These are phyloP conservation scores for Stropharia rugosoannulata DNA, from an alignment of 768 basidiomycete species.

Conservation along the genomic window DNA sequence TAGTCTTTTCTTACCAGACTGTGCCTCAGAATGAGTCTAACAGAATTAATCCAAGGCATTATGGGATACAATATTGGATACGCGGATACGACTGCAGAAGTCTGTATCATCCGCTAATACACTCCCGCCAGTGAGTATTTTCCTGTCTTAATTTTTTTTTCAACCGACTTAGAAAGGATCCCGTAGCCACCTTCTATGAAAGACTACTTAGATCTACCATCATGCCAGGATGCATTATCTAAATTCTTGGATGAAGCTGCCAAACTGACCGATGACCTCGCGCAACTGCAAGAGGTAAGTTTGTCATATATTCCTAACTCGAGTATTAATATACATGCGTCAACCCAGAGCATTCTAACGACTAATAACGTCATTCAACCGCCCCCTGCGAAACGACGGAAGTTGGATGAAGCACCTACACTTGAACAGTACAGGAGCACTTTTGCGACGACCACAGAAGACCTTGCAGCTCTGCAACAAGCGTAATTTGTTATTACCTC, in stretches of 20 bases:
- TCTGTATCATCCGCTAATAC: slow-evolving; percentile 61
- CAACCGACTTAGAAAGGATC: slow-evolving; percentile 9
- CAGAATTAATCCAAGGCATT: slow-evolving; percentile 47
- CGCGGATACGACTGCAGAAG: slow-evolving; percentile 92
- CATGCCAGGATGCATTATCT: slow-evolving; percentile 44
- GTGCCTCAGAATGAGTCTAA: background rate
- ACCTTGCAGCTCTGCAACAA: slow-evolving; percentile 47
- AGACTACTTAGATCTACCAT: slow-evolving; percentile 34
- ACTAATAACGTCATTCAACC: slow-evolving; percentile 45
- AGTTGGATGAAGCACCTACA: slow-evolving; percentile 31
- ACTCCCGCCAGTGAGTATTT: slow-evolving; percentile 56
- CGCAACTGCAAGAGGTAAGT: slow-evolving; percentile 64
- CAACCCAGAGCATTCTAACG: slow-evolving; percentile 39
- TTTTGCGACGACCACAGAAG: slow-evolving; percentile 42
- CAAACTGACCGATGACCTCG: slow-evolving; percentile 64
- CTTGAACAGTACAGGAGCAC: slow-evolving; percentile 30
- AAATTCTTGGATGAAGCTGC: slow-evolving; percentile 61
- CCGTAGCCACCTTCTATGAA: slow-evolving; percentile 33
- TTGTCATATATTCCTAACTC: background rate
- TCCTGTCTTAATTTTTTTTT: background rate
- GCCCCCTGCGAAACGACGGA: slow-evolving; percentile 61
- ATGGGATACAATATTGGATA: slow-evolving; percentile 87
- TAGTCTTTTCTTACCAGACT: slow-evolving; percentile 24
- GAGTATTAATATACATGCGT: background rate
- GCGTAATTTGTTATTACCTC: slow-evolving; percentile 36